Percentiles rank a stretch among this genome's conserved stretches.
Conservation (phyloP, 495 filamentous ascomycete genomes). For the Neurospora pannonica region DNA sequence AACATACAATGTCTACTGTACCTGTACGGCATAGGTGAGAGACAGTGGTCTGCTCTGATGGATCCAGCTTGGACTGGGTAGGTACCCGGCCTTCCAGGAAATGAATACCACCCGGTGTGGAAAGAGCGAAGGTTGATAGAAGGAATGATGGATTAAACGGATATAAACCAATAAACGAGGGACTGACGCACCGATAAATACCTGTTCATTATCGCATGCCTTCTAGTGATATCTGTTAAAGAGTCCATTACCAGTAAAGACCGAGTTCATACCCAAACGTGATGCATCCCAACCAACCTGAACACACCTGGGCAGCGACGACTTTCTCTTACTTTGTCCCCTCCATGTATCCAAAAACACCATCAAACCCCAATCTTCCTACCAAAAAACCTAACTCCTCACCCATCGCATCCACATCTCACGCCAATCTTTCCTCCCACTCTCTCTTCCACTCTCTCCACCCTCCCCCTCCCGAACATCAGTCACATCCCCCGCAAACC, state of each 20-base stretch:
- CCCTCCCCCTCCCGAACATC: too few species aligned
- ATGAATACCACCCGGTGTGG: neutral
- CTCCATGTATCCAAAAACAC: neutral
- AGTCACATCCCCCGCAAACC: neutral
- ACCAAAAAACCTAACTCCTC: neutral
- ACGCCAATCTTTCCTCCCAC: neutral
- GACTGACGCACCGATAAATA: neutral
- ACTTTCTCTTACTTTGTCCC: neutral
- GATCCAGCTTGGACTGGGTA: neutral
- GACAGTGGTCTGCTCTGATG: neutral
- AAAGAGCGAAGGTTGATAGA: neutral
- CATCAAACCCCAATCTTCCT: neutral
- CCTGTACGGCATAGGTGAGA: neutral
- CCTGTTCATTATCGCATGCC: neutral
- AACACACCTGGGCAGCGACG: neutral
- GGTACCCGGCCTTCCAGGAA: rapidly evolving
- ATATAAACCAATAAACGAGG: neutral
- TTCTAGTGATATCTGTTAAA: neutral
- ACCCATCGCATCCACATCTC: neutral
- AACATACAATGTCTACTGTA: neutral
- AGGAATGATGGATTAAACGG: neutral
- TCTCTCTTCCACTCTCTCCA: neutral
- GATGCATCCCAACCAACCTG: neutral
- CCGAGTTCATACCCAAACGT: neutral
- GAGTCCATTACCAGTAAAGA: neutral